Percentiles rank a stretch among this genome's conserved stretches.
Evolutionary conservation across 1,139 yeast genomes (phyloP).

Genomic region (Lizanozyma gosingica): DNA sequence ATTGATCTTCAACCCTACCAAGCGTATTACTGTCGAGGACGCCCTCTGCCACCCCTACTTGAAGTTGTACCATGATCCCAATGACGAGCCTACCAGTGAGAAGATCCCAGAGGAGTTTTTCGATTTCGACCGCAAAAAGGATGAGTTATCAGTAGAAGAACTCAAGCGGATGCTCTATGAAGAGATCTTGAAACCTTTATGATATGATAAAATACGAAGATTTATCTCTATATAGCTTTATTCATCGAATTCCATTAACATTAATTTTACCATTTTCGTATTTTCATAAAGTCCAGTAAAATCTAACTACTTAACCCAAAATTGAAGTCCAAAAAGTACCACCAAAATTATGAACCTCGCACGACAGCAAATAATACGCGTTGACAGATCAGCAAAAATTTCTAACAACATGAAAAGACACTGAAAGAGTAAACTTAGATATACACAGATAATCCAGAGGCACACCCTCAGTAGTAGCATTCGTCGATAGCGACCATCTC

Average conservation of each 20-base stretch:
- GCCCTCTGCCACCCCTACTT: conserved; percentile 82
- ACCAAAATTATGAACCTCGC: not conserved
- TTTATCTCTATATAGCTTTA: too few relatives aligned
- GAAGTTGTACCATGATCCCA: conserved; percentile 68
- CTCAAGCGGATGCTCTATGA: conserved; percentile 62
- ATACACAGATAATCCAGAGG: too few relatives aligned
- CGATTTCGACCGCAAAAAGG: conserved; percentile 71
- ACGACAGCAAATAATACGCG: not conserved
- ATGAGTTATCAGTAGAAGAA: conserved; percentile 59
- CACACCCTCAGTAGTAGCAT: too few relatives aligned
- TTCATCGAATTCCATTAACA: too few relatives aligned
- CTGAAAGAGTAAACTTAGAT: too few relatives aligned
- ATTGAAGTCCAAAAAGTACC: too few relatives aligned
- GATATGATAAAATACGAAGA: too few relatives aligned
- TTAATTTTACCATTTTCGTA: too few relatives aligned
- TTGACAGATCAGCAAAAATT: not conserved
- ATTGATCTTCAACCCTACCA: conserved; percentile 71
- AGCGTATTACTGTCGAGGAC: conserved; percentile 70
- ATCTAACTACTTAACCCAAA: too few relatives aligned
- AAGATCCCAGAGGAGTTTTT: conserved; percentile 74
- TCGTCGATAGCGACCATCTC: too few relatives aligned
- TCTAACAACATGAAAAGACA: not conserved
- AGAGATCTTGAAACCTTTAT: conserved; percentile 39
- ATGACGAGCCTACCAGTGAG: conserved; percentile 72
- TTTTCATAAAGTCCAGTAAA: too few relatives aligned